Conservation (phyloP, 2,329 filamentous ascomycete genomes). For the Pseudopithomyces maydicus region DNA sequence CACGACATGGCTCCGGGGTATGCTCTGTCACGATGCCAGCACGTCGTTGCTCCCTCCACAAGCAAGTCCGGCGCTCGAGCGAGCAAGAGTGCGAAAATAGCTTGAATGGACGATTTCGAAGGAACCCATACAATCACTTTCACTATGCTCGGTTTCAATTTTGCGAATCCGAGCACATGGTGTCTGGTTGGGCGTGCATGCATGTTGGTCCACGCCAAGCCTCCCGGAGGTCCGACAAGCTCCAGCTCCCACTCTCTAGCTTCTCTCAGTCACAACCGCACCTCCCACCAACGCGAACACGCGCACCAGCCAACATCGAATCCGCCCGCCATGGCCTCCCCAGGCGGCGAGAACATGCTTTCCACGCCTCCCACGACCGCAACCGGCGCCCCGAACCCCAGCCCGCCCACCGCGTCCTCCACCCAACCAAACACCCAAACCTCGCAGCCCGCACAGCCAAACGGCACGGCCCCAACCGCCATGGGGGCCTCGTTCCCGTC, state of each 20-base stretch:
- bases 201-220: neutral
- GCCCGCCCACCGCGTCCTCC: conserved; percentile 31
- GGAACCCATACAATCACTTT: too few relatives aligned
- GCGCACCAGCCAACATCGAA: neutral
- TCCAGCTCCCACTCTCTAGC: neutral
- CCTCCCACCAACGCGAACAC: conserved; percentile 4
- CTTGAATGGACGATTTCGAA: too few relatives aligned
- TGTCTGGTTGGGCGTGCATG: too few relatives aligned
- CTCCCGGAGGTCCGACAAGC: conserved; percentile 1
- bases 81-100: too few relatives aligned
- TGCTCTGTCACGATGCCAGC: too few relatives aligned
- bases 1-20: too few relatives aligned
- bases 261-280: neutral
- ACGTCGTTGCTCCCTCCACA: too few relatives aligned
- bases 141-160: too few relatives aligned
- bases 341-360: conserved; percentile 38
- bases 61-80: too few relatives aligned
- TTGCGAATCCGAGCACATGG: too few relatives aligned
- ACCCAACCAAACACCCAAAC: conserved; percentile 30
- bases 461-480: conserved; percentile 19
- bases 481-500: conserved; percentile 35
- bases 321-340: conserved; percentile 42
- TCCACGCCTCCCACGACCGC: conserved; percentile 44
- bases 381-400: conserved; percentile 34
- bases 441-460: conserved; percentile 22